phyloP scores from a whole-genome alignment of 805 yeast species.

The Monosporozyma solicola region DNA sequence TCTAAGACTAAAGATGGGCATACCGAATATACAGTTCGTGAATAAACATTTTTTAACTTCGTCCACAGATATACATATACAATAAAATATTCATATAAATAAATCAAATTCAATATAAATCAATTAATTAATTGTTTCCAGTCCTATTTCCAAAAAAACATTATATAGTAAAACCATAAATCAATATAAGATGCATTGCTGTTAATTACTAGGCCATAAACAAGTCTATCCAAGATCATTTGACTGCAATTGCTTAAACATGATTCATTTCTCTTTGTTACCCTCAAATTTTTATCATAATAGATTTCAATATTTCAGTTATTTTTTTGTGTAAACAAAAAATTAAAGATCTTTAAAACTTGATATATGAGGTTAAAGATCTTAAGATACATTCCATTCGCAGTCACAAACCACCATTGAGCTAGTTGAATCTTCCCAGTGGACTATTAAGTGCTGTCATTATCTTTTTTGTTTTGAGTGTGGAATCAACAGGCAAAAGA shows the following conservation, averaged over 20 bases:
- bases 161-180: too few species aligned
- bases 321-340: not conserved
- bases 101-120: not conserved
- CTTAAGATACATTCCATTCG: not conserved
- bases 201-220: too few species aligned
- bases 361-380: not conserved
- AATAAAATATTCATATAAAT: not conserved
- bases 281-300: not conserved
- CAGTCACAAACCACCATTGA: not conserved
- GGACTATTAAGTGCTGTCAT: not conserved
- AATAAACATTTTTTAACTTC: not conserved
- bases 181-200: too few species aligned
- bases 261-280: not conserved
- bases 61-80: not conserved
- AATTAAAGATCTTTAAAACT: not conserved
- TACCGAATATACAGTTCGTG: constrained; percentile 17
- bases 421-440: not conserved
- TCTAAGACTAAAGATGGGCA: constrained; percentile 12
- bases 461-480: not conserved
- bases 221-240: too few species aligned
- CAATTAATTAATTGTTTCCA: too few species aligned
- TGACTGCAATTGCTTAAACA: too few species aligned
- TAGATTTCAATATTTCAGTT: not conserved
- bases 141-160: too few species aligned
- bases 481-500: not conserved